phyloP scores from a whole-genome alignment of 106 monocot species.

The Dioscorea zingiberensis region DNA sequence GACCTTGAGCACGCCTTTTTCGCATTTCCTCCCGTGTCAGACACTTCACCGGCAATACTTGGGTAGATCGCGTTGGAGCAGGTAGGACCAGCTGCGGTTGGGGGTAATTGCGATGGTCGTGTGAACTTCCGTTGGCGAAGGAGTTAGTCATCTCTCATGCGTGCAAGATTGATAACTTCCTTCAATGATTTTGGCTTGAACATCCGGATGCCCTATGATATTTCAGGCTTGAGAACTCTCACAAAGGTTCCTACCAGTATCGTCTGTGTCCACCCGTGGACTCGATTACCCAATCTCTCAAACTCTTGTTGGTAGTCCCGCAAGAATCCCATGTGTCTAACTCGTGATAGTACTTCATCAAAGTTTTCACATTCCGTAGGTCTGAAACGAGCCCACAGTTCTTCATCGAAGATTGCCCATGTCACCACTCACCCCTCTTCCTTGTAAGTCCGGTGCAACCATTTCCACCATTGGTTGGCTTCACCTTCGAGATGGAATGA shows the following conservation, averaged over 20 bases:
- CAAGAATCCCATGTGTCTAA: background rate
- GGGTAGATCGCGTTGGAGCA: background rate
- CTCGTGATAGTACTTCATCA: background rate
- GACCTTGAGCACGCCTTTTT: background rate
- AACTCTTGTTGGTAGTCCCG: background rate
- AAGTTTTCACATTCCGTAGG: background rate
- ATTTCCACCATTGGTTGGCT: slow-evolving; percentile 6
- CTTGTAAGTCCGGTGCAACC: background rate
- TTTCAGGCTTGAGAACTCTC: background rate
- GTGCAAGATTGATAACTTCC: background rate
- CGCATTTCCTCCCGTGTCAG: background rate
- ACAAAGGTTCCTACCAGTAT: background rate
- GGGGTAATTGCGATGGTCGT: no score
- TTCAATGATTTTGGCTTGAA: background rate
- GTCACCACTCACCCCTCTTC: background rate
- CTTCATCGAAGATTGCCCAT: background rate
- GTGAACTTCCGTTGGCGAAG: background rate
- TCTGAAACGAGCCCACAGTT: background rate
- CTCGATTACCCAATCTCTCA: background rate
- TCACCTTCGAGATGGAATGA: slow-evolving; percentile 9
- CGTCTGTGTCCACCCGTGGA: background rate
- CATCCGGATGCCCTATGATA: background rate
- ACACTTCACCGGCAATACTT: background rate
- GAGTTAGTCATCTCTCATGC: background rate
- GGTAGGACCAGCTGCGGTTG: no score